phyloP scores from a whole-genome alignment of 768 basidiomycete genomes.

The Leccinum subtestaceum region DNA sequence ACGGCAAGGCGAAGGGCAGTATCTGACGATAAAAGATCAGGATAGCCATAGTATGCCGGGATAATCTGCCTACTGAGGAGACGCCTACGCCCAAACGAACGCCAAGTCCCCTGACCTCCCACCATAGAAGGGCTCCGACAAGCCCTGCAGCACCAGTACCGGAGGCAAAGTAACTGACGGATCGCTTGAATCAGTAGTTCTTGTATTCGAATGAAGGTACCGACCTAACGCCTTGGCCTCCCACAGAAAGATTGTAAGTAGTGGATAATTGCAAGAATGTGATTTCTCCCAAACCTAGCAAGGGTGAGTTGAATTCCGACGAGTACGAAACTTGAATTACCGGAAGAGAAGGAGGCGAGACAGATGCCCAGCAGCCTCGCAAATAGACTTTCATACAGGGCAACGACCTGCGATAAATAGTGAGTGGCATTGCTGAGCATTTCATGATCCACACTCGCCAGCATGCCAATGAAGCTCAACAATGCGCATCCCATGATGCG shows the following conservation, averaged over 20 bases:
- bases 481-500: constrained; percentile 73
- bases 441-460: constrained; percentile 50
- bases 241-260: constrained; percentile 68
- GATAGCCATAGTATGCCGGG: not conserved
- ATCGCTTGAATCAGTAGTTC: not conserved
- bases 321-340: constrained; percentile 33
- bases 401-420: constrained; percentile 59
- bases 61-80: constrained; percentile 57
- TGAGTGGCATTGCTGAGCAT: not conserved
- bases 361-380: constrained; percentile 79
- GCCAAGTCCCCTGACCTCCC: constrained; percentile 84
- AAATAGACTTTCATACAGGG: constrained; percentile 59
- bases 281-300: constrained; percentile 82
- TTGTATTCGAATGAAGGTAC: constrained; percentile 11
- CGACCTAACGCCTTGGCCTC: constrained; percentile 80
- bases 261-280: constrained; percentile 94
- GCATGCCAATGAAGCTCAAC: constrained; percentile 80
- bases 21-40: constrained; percentile 43
- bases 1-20: constrained; percentile 76
- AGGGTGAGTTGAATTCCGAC: constrained; percentile 3
- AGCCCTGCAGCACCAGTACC: constrained; percentile 95
- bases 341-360: constrained; percentile 85
- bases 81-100: constrained; percentile 81
- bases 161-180: constrained; percentile 77
- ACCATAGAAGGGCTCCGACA: constrained; percentile 92